phyloP scores from a whole-genome alignment of 2,329 filamentous ascomycete species.

The Fusarium illudens region DNA sequence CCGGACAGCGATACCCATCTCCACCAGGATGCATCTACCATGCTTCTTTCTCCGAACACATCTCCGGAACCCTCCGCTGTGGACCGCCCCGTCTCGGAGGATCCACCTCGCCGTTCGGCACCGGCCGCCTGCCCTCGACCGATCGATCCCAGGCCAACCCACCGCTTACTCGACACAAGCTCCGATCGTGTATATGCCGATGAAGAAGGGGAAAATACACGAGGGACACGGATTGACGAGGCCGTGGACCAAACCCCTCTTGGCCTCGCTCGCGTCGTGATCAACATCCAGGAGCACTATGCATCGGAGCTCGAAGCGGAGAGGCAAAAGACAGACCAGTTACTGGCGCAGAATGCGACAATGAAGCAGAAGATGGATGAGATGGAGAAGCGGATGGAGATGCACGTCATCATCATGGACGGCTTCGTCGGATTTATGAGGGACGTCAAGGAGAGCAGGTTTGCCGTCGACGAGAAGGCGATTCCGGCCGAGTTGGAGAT shows the following conservation, averaged over 20 bases:
- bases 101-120: slow-evolving; percentile 11
- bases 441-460: slow-evolving; percentile 18
- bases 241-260: slow-evolving; percentile 8
- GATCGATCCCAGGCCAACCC: not conserved
- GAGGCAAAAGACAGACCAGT: not conserved
- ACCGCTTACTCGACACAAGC: not conserved
- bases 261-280: slow-evolving; percentile 15
- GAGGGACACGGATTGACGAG: not conserved
- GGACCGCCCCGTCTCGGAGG: slow-evolving; percentile 16
- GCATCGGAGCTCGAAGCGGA: slow-evolving; percentile 24
- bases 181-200: not conserved
- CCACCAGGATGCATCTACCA: not conserved
- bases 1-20: not conserved
- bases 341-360: slow-evolving; percentile 8
- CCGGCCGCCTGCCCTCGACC: not conserved
- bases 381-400: slow-evolving; percentile 27
- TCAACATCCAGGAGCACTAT: slow-evolving; percentile 39
- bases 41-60: slow-evolving; percentile 24
- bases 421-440: slow-evolving; percentile 35
- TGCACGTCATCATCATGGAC: slow-evolving; percentile 33
- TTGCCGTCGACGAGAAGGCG: not conserved
- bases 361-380: slow-evolving; percentile 2
- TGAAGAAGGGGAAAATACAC: fast-evolving
- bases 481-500: slow-evolving; percentile 10
- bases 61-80: slow-evolving; percentile 18